A percentile compares a stretch with the other conserved stretches of the same genome.
Evolutionary conservation across 192 early-diverging fungal genomes (phyloP).

Genomic region (Chytriomyces hyalinus): DNA sequence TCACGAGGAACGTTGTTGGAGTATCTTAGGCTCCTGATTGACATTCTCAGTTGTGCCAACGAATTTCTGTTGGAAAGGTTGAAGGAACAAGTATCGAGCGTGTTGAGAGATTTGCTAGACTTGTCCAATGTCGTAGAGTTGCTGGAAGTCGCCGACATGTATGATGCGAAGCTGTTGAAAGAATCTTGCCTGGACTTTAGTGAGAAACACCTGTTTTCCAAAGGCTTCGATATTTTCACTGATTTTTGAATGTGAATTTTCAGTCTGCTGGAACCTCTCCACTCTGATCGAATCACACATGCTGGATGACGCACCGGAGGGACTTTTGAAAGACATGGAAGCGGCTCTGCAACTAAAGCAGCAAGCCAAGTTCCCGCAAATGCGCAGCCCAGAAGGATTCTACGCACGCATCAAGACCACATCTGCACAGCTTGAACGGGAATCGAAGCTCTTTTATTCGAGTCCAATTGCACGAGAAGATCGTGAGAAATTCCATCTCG

Average conservation of each 20-base stretch:
- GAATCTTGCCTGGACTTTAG: slow-evolving; percentile 60
- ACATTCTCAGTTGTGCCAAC: slow-evolving; percentile 66
- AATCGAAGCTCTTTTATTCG: slow-evolving; percentile 10
- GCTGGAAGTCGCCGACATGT: slow-evolving; percentile 61
- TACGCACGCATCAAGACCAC: slow-evolving; percentile 27
- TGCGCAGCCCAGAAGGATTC: slow-evolving; percentile 39
- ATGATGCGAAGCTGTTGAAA: slow-evolving; percentile 55
- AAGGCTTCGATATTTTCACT: background rate
- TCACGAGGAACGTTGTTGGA: slow-evolving; percentile 47
- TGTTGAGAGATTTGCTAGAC: slow-evolving; percentile 38
- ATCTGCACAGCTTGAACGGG: slow-evolving; percentile 1
- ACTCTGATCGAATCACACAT: slow-evolving; percentile 35
- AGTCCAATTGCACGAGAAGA: slow-evolving; percentile 11
- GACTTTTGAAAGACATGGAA: slow-evolving; percentile 40
- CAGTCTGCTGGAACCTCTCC: slow-evolving; percentile 46
- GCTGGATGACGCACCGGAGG: slow-evolving; percentile 24
- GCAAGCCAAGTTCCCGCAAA: slow-evolving; percentile 30
- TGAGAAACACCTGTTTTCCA: slow-evolving; percentile 6
- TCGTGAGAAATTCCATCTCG: background rate
- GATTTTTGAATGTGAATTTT: background rate
- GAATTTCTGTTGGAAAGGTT: slow-evolving; percentile 62
- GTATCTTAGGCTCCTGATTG: slow-evolving; percentile 57
- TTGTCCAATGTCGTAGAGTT: slow-evolving; percentile 59
- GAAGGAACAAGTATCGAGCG: slow-evolving; percentile 41
- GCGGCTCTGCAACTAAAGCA: slow-evolving; percentile 36